These are phyloP conservation scores for Nitzschia sp. DNA, from an alignment of 108 stramenopile genomes.

Conservation along the genomic window DNA sequence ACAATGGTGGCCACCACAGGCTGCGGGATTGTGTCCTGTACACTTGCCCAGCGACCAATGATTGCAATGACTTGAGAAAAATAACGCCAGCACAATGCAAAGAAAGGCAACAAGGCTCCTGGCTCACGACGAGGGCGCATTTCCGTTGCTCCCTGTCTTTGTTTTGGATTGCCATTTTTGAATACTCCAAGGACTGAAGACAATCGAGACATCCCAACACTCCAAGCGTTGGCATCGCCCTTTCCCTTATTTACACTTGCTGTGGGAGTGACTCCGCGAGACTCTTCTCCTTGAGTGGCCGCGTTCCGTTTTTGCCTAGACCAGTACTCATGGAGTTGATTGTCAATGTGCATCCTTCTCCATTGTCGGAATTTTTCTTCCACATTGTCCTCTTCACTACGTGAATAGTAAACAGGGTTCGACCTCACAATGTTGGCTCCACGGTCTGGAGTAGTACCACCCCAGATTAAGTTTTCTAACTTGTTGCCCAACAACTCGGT, in stretches of 20 bases:
- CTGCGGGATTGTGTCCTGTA: constrained; percentile 63
- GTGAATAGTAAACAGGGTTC: too few relatives aligned
- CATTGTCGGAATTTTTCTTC: too few relatives aligned
- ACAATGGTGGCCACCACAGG: constrained; percentile 60
- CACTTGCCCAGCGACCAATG: constrained; percentile 69
- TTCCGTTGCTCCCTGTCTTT: not conserved
- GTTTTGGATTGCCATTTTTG: not conserved
- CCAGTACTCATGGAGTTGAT: too few relatives aligned
- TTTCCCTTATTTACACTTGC: not conserved
- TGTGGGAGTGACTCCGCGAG: not conserved
- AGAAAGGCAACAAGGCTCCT: not conserved
- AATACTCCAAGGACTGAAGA: not conserved
- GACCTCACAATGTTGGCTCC: too few relatives aligned
- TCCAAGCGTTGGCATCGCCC: not conserved
- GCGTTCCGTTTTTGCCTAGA: too few relatives aligned
- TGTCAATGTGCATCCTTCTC: too few relatives aligned
- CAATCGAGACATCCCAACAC: too few relatives aligned
- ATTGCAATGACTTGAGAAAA: constrained; percentile 9
- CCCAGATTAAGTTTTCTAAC: too few relatives aligned
- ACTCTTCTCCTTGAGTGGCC: too few relatives aligned
- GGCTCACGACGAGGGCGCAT: not conserved
- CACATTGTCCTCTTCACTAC: too few relatives aligned
- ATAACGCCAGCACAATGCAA: not conserved
- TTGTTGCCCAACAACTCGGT: too few relatives aligned
- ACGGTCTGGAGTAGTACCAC: too few relatives aligned